Evolutionary conservation across 768 basidiomycete species (phyloP).

Genomic region (Exidia glandulosa): DNA sequence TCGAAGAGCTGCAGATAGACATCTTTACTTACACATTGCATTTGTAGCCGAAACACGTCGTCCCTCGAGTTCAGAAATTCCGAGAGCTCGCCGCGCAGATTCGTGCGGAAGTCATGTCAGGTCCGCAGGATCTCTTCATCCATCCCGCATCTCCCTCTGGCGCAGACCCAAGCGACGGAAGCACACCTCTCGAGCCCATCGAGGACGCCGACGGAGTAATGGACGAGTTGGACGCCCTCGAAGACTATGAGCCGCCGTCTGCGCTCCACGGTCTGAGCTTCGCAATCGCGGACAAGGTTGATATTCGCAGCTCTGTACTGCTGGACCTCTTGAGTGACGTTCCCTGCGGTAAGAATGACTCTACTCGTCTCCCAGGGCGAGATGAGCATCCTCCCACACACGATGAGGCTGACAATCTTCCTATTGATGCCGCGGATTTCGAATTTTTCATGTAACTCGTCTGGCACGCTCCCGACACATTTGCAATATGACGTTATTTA

Average conservation of each 20-base stretch:
- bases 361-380: not conserved
- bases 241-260: no score
- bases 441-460: not conserved
- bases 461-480: not conserved
- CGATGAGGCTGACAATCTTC: not conserved
- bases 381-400: not conserved
- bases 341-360: not conserved
- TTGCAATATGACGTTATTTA: not conserved
- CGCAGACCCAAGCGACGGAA: not conserved
- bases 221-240: no score
- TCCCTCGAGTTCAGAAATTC: not conserved
- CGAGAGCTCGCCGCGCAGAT: not conserved
- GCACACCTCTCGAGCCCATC: not conserved
- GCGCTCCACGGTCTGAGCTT: no score
- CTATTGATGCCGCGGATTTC: not conserved
- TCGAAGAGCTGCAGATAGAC: not conserved
- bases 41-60: not conserved
- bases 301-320: no score
- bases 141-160: not conserved
- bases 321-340: no score
- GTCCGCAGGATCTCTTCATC: not conserved
- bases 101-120: not conserved
- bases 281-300: no score
- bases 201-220: no score
- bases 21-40: not conserved